Percentiles rank a stretch among this genome's conserved stretches.
phyloP scores from a whole-genome alignment of 2,329 filamentous ascomycete genomes.

The Diplocarpon mali region DNA sequence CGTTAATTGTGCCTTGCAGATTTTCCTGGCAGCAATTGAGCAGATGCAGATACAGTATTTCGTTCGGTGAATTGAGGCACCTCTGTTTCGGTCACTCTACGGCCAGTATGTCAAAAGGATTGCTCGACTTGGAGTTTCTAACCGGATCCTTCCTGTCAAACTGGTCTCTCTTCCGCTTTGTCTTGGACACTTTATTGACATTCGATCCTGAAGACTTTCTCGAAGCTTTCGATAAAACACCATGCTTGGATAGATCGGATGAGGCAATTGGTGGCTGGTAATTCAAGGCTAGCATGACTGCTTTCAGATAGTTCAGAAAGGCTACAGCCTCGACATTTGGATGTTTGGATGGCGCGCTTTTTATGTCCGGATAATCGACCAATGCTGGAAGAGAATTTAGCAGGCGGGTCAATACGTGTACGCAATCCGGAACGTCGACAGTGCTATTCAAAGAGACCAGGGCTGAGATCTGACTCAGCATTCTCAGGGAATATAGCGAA shows the following conservation, averaged over 20 bases:
- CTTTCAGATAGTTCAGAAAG: neutral
- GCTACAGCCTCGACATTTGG: neutral
- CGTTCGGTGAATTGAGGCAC: too few relatives aligned
- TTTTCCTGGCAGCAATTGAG: too few relatives aligned
- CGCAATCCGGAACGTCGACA: slow-evolving; percentile 3
- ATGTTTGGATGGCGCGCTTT: slow-evolving; percentile 7
- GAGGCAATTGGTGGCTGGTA: slow-evolving; percentile 7
- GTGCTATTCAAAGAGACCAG: slow-evolving; percentile 9
- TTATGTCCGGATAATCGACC: slow-evolving; percentile 9
- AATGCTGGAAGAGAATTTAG: slow-evolving; percentile 21
- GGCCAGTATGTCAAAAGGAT: slow-evolving; percentile 19
- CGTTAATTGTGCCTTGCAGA: too few relatives aligned
- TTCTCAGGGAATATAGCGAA: slow-evolving; percentile 26
- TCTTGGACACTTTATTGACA: slow-evolving; percentile 7
- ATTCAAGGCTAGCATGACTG: slow-evolving; percentile 8
- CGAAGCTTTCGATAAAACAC: too few relatives aligned
- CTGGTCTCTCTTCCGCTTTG: slow-evolving; percentile 17
- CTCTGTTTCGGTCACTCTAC: too few relatives aligned
- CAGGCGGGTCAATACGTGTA: slow-evolving; percentile 9
- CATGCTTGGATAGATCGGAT: too few relatives aligned
- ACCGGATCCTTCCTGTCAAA: neutral
- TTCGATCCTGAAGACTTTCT: neutral
- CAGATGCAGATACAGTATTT: too few relatives aligned
- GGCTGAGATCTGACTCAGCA: slow-evolving; percentile 24
- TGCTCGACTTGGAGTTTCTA: slow-evolving; percentile 10